phyloP scores from a whole-genome alignment of 139 green algal species.

The Volvox reticuliferus region DNA sequence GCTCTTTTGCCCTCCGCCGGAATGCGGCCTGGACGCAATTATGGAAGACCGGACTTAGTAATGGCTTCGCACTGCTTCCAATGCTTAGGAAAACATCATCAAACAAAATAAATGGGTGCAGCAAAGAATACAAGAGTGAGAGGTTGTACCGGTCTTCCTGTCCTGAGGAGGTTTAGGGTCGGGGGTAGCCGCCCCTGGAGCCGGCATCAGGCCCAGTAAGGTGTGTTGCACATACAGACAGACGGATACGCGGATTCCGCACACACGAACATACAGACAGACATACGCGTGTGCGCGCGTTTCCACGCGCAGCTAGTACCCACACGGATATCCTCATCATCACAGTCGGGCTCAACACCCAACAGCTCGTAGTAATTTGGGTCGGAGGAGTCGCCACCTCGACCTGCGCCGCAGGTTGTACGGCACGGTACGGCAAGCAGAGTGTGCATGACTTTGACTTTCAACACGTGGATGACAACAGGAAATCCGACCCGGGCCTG shows the following conservation, averaged over 20 bases:
- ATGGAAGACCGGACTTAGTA: too few relatives aligned
- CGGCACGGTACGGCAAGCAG: background rate
- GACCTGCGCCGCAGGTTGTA: background rate
- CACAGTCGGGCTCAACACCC: slow-evolving; percentile 60
- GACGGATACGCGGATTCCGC: background rate
- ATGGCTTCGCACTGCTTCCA: too few relatives aligned
- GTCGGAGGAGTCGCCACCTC: background rate
- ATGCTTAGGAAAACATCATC: too few relatives aligned
- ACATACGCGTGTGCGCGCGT: too few relatives aligned
- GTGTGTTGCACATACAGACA: background rate
- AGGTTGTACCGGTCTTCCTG: background rate
- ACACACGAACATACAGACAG: too few relatives aligned
- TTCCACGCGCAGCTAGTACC: background rate
- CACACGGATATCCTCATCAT: slow-evolving; percentile 71
- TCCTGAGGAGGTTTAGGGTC: too few relatives aligned
- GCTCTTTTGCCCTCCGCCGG: slow-evolving; percentile 59
- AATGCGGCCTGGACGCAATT: slow-evolving; percentile 55
- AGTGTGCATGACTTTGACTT: too few relatives aligned
- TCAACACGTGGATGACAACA: too few relatives aligned
- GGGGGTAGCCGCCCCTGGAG: too few relatives aligned
- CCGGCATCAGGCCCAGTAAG: too few relatives aligned
- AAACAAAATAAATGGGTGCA: too few relatives aligned
- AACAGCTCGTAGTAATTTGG: slow-evolving; percentile 66
- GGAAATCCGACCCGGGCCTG: background rate
- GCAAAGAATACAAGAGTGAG: too few relatives aligned